Base-by-base conservation (phyloP, 495 filamentous ascomycete species). In the Daldinia vernicosa region DNA sequence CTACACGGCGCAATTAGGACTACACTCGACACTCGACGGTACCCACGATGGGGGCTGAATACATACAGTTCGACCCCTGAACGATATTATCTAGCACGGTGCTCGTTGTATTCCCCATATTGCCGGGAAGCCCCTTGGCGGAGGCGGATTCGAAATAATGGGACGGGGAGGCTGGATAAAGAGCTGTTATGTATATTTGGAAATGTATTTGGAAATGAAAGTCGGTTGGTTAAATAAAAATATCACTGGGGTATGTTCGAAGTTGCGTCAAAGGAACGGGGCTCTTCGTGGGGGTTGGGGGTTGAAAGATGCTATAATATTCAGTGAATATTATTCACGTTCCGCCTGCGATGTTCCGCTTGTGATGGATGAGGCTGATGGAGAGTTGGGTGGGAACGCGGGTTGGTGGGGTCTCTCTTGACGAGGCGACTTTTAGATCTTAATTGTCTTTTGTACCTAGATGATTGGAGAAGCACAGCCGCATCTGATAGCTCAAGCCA, bases 71-170 rank as follows among this genome's bases (percentile, higher is more conserved):
- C 64, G 94, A 96, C 64, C 91, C 93, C 70, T 95, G 92, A 71
- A 98, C 93, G 75, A 99, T 99, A 81, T 90, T 93, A 75, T 98
- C 96, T 79, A 99, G 88, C 74, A 99, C 88, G 75, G 91, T 87
- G 66, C 90, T 93, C 77, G 87, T 88, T 65, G 91, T 89, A 75
- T 95, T 95, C 59, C 93, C 94, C 85, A 97, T 95, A 74, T 80
- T 89, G 80, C 52, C 54, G 51, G 66, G 53, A 30, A 30, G 60
- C 70, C 63, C 69, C 57, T 68, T 26, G 8, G 35, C 64, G 72
- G 64, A 74, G 66, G 60, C 61, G 55, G 40, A 61, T 57, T 70
- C 26, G 63, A 27, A 12, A 17, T 39, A 43, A 17, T 8, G 6
- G 50, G 27, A 56, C 7, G 33, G 32, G 27, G 28, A 15, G n/a